Evolutionary conservation across 139 green algal genomes (phyloP).

Genomic region (Chlamydomonas sp.): DNA sequence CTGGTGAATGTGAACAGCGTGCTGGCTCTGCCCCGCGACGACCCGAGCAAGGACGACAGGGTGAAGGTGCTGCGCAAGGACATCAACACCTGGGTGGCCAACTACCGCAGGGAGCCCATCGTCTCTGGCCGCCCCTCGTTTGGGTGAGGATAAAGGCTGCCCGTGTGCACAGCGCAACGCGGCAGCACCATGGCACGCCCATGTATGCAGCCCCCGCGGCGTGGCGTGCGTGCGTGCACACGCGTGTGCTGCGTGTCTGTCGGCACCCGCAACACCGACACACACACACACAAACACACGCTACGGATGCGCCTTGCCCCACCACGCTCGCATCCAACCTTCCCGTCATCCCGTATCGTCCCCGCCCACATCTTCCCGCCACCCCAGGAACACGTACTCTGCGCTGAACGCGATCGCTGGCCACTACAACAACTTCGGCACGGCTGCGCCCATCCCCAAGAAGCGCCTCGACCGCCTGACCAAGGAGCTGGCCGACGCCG

Average conservation of each 20-base stretch:
- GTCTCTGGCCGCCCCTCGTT: slow-evolving; percentile 73
- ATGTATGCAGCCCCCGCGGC: too few species aligned
- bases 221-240: too few species aligned
- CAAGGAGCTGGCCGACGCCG: too few species aligned
- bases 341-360: too few species aligned
- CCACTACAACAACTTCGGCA: slow-evolving; percentile 89
- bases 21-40: slow-evolving; percentile 51
- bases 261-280: too few species aligned
- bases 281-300: too few species aligned
- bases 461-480: slow-evolving; percentile 81
- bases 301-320: too few species aligned
- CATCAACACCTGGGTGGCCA: slow-evolving; percentile 79
- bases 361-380: too few species aligned
- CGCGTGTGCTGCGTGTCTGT: too few species aligned
- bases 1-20: slow-evolving; percentile 49
- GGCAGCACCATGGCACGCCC: too few species aligned
- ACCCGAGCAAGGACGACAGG: slow-evolving; percentile 53
- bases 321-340: too few species aligned
- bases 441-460: slow-evolving; percentile 73
- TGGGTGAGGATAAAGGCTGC: slow-evolving; percentile 50
- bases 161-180: too few species aligned
- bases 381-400: slow-evolving; percentile 77
- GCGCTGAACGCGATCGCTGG: slow-evolving; percentile 81
- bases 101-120: slow-evolving; percentile 63
- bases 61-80: slow-evolving; percentile 59